These are phyloP conservation scores for Trichoderma gracile DNA, from an alignment of 2,329 filamentous ascomycete genomes.

Conservation along the genomic window DNA sequence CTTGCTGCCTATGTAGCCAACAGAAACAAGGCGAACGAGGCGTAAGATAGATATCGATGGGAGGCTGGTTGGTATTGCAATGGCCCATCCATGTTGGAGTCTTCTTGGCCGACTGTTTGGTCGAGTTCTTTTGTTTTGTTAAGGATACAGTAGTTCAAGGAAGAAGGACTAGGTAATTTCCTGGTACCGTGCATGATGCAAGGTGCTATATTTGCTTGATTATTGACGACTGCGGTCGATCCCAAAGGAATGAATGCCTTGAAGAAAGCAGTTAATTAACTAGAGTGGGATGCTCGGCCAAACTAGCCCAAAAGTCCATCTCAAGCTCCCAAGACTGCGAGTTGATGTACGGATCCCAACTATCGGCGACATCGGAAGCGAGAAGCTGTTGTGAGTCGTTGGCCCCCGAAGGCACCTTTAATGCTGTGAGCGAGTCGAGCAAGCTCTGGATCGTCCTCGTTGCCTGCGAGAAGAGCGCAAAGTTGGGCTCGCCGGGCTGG, in stretches of 20 bases:
- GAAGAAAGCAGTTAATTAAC: neutral
- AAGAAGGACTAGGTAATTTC: too few relatives aligned
- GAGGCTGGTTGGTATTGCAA: neutral
- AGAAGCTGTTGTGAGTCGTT: slow-evolving; percentile 6
- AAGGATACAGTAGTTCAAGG: neutral
- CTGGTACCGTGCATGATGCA: neutral
- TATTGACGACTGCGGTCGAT: too few relatives aligned
- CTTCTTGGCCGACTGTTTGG: neutral
- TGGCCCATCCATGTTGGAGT: neutral
- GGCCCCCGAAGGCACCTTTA: neutral
- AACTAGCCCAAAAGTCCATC: slow-evolving; percentile 21
- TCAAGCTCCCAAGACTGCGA: slow-evolving; percentile 23
- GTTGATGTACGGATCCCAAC: slow-evolving; percentile 20
- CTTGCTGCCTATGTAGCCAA: neutral
- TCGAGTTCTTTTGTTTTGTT: neutral
- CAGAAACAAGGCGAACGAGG: slow-evolving; percentile 8
- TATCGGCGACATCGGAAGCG: neutral
- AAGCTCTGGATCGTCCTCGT: slow-evolving; percentile 22
- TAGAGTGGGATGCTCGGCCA: slow-evolving; percentile 14
- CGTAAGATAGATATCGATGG: neutral
- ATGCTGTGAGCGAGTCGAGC: slow-evolving; percentile 11
- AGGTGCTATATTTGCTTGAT: neutral
- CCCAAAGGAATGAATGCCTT: too few relatives aligned
- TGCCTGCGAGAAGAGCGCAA: slow-evolving; percentile 18
- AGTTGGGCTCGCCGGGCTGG: slow-evolving; percentile 18